Base-by-base conservation (phyloP, 495 filamentous ascomycete genomes). In the Penicillium parvum region DNA sequence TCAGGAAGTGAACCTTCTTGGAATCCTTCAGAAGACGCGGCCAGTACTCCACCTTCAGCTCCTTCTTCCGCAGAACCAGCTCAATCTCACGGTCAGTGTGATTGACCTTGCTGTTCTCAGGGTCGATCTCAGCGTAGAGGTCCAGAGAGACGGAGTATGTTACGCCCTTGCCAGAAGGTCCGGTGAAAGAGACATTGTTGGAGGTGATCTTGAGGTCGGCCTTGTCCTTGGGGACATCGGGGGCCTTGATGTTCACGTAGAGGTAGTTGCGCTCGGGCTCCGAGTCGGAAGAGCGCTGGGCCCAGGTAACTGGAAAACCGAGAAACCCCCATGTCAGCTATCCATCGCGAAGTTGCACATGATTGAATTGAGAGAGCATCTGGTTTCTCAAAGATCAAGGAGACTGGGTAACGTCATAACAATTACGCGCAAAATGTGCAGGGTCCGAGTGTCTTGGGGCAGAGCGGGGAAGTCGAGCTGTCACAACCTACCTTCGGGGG, bases 31-130 rank as follows among this genome's bases (percentile, higher is more conserved):
- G 71, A 43, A 98, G 77, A 52, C 92, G 81, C 27, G 92, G 92
- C 92, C 92, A 98, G 76, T 82, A 97, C 58, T 88, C 86, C 45
- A 82, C 74, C 66, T 87, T 85, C 20, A 89, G 74, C 53, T 94
- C 90, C 84, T 96, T 96, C 86, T 98, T 98, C 64, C 84, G 78
- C 69, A 98, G 77, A 57, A 92, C 84, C 55, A 97, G 66, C 73
- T 94, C 86, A 47, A 96, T 75, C 57, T 87, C 88, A 57, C 89
- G 84, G 54, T 79, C 74, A 25, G 83, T 89, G 75, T 94, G 84
- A 76, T 88, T 77, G 50, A 82, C 76, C 71, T 88, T 90, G 75
- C 78, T 86, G 58, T 84, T 78, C 29, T 78, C 76, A 30, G 77
- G 69, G 66, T 97, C 90, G 73, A 98, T 94, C 72, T 97, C 92